Conservation (phyloP, 139 green algal species). For the Coelastrella sp. region DNA sequence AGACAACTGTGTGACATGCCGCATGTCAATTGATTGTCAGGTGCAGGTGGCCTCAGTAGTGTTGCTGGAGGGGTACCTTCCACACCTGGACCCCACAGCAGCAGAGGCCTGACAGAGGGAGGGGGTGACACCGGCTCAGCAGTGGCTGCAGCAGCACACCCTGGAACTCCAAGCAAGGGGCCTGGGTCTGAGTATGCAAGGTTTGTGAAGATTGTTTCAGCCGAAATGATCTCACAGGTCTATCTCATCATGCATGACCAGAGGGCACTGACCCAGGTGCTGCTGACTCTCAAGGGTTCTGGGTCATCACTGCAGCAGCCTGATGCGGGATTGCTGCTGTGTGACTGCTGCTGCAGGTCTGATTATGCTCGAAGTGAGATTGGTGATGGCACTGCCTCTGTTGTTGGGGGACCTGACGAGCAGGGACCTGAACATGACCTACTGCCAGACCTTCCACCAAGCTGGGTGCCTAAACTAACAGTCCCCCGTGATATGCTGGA, state of each 20-base stretch:
- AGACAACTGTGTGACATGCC: no score
- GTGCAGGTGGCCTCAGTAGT: background rate
- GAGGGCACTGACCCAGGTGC: background rate
- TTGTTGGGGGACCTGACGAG: conserved; percentile 15
- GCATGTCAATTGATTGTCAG: background rate
- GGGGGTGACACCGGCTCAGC: background rate
- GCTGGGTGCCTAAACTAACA: conserved; percentile 80
- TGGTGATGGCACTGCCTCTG: conserved; percentile 8
- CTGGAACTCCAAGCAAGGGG: conserved; percentile 31
- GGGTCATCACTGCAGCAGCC: background rate
- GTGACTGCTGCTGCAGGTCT: conserved; percentile 24
- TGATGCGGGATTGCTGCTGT: background rate
- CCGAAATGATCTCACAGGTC: no score
- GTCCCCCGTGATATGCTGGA: conserved; percentile 84
- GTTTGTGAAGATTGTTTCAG: background rate
- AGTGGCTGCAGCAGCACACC: background rate
- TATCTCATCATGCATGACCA: background rate
- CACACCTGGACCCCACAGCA: conserved; percentile 19
- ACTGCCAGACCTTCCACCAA: conserved; percentile 78
- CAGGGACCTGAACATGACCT: conserved; percentile 59
- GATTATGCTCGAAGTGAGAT: conserved; percentile 39
- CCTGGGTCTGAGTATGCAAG: conserved; percentile 44
- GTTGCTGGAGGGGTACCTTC: background rate
- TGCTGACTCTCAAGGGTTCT: background rate
- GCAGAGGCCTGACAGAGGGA: background rate